Evolutionary conservation across 148 eudicot genomes (phyloP), one percentile per base, ranked within the genome.

Genomic region (Silene conica): DNA sequence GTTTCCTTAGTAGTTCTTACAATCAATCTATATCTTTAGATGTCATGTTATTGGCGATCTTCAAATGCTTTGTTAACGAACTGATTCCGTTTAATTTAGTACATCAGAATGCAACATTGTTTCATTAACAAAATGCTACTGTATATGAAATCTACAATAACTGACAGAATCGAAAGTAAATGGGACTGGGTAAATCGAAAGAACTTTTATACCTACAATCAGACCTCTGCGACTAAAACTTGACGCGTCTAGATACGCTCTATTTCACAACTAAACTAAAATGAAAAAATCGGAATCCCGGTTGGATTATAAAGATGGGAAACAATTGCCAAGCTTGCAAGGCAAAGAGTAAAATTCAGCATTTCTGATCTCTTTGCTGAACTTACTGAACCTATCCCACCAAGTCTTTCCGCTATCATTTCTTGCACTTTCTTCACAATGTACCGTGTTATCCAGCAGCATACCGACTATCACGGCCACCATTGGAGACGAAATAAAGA

Each of bases 281-380:
- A 62, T 73, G 96, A 85, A 31, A 31, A 31, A 26, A 31, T 31
- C 34, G 34, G 4, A 31, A 31, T 3, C 34, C 34, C 4, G 34
- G 34, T 31, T 31, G 34, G 34, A 31, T 67, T 77, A 88, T 48
- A 83, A 62, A 74, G 96, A 85, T 26, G 96, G 98, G 78, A 90
- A 93, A 34, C 81, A 75, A 71, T 79, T 80, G 67, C 82, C 83
- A 41, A 92, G 96, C 26, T 71, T 78, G 65, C 82, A 87, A 38
- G 98, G 93, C 55, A 93, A 74, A 46, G 80, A 86, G 71, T 93
- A 90, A 56, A 89, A 90, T 54, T 93, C 96, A 81, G 87, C 79
- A 48, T 85, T 93, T 79, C 96, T 84, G 13, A 86, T 76, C 73
- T 93, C 98, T 73, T 79, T 85, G 13, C 83, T 65, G 38, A 90